phyloP scores from a whole-genome alignment of 768 basidiomycete genomes.

The Ramaria sp. region DNA sequence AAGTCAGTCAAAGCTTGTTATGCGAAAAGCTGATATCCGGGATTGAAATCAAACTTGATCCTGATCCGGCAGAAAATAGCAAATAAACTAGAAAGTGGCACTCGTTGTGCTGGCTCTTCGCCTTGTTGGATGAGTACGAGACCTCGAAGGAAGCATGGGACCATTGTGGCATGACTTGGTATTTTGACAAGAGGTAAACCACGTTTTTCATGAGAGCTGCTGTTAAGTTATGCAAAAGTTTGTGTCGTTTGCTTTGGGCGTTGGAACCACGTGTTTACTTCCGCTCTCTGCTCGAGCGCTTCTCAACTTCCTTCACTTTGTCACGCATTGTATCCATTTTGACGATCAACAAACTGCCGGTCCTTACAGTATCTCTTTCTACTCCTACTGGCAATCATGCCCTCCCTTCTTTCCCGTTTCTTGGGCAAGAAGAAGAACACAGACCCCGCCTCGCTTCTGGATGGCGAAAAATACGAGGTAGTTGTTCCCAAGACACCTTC shows the following conservation, averaged over 20 bases:
- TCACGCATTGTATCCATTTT: not conserved
- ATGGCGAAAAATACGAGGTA: slow-evolving; percentile 6
- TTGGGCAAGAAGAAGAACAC: slow-evolving; percentile 5
- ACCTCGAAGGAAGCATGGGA: no score
- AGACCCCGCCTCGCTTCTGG: not conserved
- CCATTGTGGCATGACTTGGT: no score
- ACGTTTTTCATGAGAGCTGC: no score
- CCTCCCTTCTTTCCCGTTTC: slow-evolving; percentile 5
- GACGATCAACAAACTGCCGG: not conserved
- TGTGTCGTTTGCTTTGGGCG: not conserved
- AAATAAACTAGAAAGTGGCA: no score
- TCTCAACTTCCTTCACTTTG: not conserved
- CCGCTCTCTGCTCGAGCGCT: not conserved
- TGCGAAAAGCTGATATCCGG: no score
- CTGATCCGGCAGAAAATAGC: no score
- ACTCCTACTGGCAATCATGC: not conserved
- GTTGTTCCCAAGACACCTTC: not conserved
- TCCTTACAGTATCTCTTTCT: slow-evolving; percentile 5
- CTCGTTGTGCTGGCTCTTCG: no score
- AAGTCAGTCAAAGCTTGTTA: no score
- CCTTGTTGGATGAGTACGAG: no score
- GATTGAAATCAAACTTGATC: no score
- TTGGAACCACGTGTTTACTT: not conserved
- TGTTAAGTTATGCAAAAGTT: not conserved
- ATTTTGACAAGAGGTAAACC: no score